Conservation (phyloP, 352 stramenopile species). For the Globisporangium uncinulatum region DNA sequence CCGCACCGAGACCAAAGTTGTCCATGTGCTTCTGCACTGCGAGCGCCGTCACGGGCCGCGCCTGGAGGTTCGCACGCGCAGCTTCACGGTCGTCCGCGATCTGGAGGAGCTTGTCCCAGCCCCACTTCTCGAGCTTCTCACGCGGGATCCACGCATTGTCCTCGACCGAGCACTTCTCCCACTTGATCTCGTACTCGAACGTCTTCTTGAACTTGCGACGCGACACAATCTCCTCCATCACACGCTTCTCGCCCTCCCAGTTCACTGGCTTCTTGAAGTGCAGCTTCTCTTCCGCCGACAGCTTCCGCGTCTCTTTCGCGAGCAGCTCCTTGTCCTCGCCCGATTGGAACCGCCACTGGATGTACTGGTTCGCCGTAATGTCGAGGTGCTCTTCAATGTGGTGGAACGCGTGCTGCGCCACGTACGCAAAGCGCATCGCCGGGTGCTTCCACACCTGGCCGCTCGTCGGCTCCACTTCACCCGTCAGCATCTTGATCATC, state of each 20-base stretch:
- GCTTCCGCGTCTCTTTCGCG: conserved; percentile 89
- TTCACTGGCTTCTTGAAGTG: conserved; percentile 93
- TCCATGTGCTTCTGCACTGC: conserved; percentile 97
- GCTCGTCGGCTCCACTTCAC: conserved; percentile 68
- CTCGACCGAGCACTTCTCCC: conserved; percentile 90
- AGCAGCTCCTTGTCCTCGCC: conserved; percentile 89
- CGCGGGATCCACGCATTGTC: conserved; percentile 94
- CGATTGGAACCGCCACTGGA: conserved; percentile 96
- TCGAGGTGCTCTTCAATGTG: conserved; percentile 97
- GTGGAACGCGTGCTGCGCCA: conserved; percentile 97
- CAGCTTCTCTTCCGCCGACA: conserved; percentile 91
- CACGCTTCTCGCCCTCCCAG: conserved; percentile 89
- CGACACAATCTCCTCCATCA: conserved; percentile 88
- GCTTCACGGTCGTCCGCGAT: conserved; percentile 95
- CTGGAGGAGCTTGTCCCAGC: conserved; percentile 96
- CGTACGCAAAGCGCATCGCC: conserved; percentile 92
- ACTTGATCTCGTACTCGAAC: conserved; percentile 98
- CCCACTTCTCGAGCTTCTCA: conserved; percentile 95
- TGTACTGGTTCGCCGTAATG: conserved; percentile 93
- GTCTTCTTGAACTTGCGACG: conserved; percentile 93
- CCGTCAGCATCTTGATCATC: conserved; percentile 93
- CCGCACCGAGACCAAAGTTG: conserved; percentile 94
- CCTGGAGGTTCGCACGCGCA: conserved; percentile 89
- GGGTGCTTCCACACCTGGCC: conserved; percentile 84
- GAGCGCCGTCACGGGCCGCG: conserved; percentile 91